phyloP scores from a whole-genome alignment of 306 rosid genomes.

The Ochetophila trinervis region DNA sequence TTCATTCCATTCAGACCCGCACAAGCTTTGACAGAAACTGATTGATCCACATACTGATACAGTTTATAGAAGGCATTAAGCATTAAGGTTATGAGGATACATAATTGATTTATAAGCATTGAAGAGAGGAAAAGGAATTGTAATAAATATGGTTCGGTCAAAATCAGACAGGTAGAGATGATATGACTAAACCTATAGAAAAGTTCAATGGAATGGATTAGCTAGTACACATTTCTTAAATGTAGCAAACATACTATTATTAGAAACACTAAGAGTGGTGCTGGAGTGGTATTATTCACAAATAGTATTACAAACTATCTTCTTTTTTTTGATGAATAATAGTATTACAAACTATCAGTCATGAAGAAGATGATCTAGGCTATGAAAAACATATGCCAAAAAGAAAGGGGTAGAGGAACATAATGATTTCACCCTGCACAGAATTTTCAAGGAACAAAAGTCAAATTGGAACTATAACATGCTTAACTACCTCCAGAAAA shows the following conservation, averaged over 20 bases:
- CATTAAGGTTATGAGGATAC: slow-evolving; percentile 21
- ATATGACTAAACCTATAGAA: too few species aligned
- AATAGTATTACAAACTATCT: too few species aligned
- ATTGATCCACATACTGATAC: slow-evolving; percentile 72
- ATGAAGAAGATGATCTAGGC: too few species aligned
- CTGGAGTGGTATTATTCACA: too few species aligned
- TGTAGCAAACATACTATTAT: too few species aligned
- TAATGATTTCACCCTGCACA: neutral
- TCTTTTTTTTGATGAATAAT: too few species aligned
- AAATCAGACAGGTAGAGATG: too few species aligned
- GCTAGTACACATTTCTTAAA: too few species aligned
- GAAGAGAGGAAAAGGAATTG: neutral
- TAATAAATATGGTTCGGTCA: neutral
- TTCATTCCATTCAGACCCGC: slow-evolving; percentile 85
- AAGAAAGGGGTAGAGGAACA: neutral
- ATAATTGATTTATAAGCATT: neutral
- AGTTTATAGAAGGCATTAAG: slow-evolving; percentile 30
- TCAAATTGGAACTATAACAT: slow-evolving; percentile 7
- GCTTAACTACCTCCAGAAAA: slow-evolving; percentile 73
- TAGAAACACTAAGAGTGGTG: too few species aligned
- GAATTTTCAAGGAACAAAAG: slow-evolving; percentile 1
- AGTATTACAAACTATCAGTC: too few species aligned
- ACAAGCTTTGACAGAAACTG: slow-evolving; percentile 78
- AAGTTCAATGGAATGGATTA: too few species aligned
- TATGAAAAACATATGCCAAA: neutral